These are phyloP conservation scores for Saccharomyces eubayanus DNA, from an alignment of 805 yeast genomes.

Conservation along the genomic window DNA sequence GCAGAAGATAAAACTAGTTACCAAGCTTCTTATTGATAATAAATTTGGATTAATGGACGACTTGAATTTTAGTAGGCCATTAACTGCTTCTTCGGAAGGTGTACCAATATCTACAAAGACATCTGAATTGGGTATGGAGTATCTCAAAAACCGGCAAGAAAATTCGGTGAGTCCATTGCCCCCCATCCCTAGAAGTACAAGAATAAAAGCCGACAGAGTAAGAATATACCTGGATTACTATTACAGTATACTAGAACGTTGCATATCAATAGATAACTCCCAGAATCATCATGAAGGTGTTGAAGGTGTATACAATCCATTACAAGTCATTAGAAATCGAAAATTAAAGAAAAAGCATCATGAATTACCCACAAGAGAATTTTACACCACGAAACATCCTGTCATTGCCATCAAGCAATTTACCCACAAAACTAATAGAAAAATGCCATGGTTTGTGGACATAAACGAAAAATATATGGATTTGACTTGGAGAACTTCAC, in stretches of 20 bases:
- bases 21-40: slow-evolving; percentile 22
- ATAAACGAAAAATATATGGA: slow-evolving; percentile 52
- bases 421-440: slow-evolving; percentile 42
- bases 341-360: slow-evolving; percentile 44
- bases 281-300: slow-evolving; percentile 37
- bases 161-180: background rate
- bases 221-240: slow-evolving; percentile 38
- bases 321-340: slow-evolving; percentile 74
- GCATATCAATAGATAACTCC: slow-evolving; percentile 23
- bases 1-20: slow-evolving; percentile 14
- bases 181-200: slow-evolving; percentile 15
- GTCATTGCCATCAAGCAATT: slow-evolving; percentile 49
- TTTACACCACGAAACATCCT: slow-evolving; percentile 43
- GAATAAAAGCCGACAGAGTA: slow-evolving; percentile 26
- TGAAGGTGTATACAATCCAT: slow-evolving; percentile 70
- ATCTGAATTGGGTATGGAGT: background rate
- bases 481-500: slow-evolving; percentile 40
- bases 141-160: background rate
- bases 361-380: slow-evolving; percentile 34
- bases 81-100: background rate
- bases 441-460: slow-evolving; percentile 58
- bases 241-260: slow-evolving; percentile 40
- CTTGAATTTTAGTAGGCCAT: slow-evolving; percentile 17
- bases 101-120: slow-evolving; percentile 1
- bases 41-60: slow-evolving; percentile 28